Percentiles rank a stretch among this genome's conserved stretches.
Evolutionary conservation across 345 rosid genomes (phyloP).

Genomic region (Euclidium syriacum): DNA sequence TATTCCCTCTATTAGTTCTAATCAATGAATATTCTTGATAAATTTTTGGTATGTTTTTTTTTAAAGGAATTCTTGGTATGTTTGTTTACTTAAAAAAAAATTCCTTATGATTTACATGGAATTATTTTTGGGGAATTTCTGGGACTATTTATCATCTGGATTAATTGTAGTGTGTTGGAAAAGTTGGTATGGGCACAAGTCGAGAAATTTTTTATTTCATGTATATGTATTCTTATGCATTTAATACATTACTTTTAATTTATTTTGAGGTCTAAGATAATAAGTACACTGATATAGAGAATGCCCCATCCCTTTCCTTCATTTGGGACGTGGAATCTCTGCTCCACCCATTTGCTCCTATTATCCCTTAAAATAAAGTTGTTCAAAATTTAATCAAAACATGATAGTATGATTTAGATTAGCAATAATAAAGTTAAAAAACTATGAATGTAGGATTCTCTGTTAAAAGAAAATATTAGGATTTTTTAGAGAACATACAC

Average conservation of each 20-base stretch:
- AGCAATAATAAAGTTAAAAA: neutral
- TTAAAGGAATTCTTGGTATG: no score
- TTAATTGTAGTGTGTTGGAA: conserved; percentile 3
- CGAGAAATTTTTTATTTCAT: conserved; percentile 2
- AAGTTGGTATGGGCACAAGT: conserved; percentile 18
- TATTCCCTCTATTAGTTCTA: no score
- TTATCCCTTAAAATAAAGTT: conserved; percentile 28
- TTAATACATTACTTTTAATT: neutral
- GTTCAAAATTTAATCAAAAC: conserved; percentile 2
- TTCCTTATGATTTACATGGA: neutral
- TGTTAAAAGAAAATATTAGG: neutral
- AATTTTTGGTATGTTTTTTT: no score
- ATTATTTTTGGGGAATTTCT: neutral
- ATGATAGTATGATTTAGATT: conserved; percentile 9
- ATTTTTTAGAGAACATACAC: conserved; percentile 24
- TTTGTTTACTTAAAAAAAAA: no score
- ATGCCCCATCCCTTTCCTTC: conserved; percentile 65
- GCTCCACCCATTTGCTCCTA: conserved; percentile 63
- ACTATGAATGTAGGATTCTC: neutral
- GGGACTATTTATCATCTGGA: conserved; percentile 4
- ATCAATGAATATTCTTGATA: no score
- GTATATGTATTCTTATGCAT: conserved; percentile 11
- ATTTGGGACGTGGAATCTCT: conserved; percentile 64
- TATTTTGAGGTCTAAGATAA: conserved; percentile 36
- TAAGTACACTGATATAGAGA: conserved; percentile 36